Evolutionary conservation across 164 flowering plant genomes (phyloP).

Genomic region (Magnolia kwangsiensis): DNA sequence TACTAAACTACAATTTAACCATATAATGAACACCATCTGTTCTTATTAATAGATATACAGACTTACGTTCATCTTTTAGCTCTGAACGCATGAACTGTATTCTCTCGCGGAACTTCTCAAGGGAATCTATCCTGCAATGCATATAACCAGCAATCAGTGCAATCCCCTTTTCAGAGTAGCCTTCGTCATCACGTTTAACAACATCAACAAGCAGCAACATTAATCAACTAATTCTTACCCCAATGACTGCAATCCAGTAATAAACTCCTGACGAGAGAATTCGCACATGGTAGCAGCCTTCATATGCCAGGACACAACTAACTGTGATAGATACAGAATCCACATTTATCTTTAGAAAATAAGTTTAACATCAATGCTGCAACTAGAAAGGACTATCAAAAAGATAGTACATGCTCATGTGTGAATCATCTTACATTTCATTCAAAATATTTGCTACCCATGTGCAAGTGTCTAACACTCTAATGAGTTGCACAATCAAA

Average conservation of each 20-base stretch:
- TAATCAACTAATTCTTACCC: constrained; percentile 46
- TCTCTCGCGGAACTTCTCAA: constrained; percentile 86
- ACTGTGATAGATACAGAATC: constrained; percentile 33
- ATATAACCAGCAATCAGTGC: constrained; percentile 7
- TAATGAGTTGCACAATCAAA: not conserved
- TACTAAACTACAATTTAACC: no score
- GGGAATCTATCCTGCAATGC: constrained; percentile 81
- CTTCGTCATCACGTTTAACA: not conserved
- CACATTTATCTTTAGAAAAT: not conserved
- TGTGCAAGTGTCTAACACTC: not conserved
- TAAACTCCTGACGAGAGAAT: constrained; percentile 89
- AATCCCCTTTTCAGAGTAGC: not conserved
- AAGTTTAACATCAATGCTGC: not conserved
- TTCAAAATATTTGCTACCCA: not conserved
- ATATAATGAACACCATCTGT: no score
- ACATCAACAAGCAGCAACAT: not conserved
- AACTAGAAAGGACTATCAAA: not conserved
- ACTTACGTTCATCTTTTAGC: constrained; percentile 92
- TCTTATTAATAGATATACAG: constrained; percentile 3
- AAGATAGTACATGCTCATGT: not conserved
- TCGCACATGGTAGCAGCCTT: constrained; percentile 99
- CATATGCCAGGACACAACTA: constrained; percentile 99
- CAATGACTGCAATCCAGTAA: constrained; percentile 79
- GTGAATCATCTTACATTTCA: not conserved
- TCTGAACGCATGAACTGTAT: constrained; percentile 82